Evolutionary conservation across 495 filamentous ascomycete genomes (phyloP).

Genomic region (Hypoxylon intermedium): DNA sequence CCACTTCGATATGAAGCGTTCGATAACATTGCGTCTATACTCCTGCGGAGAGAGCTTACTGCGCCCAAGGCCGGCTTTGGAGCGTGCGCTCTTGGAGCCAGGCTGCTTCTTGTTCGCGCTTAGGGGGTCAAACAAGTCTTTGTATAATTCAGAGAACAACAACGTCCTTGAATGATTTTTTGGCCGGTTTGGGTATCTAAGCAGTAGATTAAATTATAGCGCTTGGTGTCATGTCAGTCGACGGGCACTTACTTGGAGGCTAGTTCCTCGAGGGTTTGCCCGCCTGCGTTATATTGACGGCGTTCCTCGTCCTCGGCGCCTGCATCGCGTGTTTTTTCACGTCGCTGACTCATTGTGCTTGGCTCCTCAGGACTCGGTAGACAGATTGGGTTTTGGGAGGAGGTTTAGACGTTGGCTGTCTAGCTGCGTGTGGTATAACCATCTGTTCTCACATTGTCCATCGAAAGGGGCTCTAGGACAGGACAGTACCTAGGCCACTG

Average conservation of each 20-base stretch:
- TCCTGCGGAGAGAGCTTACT: slow-evolving; percentile 77
- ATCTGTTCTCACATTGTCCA: no score
- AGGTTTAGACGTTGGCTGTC: neutral
- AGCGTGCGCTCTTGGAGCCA: slow-evolving; percentile 55
- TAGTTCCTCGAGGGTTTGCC: slow-evolving; percentile 59
- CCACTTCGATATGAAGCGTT: slow-evolving; percentile 89
- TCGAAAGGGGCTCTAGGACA: no score
- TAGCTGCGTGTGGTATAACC: no score
- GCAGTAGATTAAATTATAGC: slow-evolving; percentile 36
- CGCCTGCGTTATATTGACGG: slow-evolving; percentile 54
- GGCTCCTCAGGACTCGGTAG: neutral
- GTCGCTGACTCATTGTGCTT: slow-evolving; percentile 36
- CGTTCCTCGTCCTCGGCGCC: slow-evolving; percentile 61
- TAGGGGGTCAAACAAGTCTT: slow-evolving; percentile 83
- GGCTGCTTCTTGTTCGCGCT: slow-evolving; percentile 83
- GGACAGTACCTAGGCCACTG: no score
- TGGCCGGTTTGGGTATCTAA: slow-evolving; percentile 83
- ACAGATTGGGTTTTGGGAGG: neutral
- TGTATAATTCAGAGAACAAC: slow-evolving; percentile 82
- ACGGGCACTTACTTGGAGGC: slow-evolving; percentile 65
- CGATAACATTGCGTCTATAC: slow-evolving; percentile 81
- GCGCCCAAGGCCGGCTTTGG: slow-evolving; percentile 64
- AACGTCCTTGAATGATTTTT: slow-evolving; percentile 78
- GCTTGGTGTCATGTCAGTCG: neutral
- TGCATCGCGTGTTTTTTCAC: slow-evolving; percentile 51